phyloP scores from a whole-genome alignment of 345 rosid species.

The Murraya paniculata region DNA sequence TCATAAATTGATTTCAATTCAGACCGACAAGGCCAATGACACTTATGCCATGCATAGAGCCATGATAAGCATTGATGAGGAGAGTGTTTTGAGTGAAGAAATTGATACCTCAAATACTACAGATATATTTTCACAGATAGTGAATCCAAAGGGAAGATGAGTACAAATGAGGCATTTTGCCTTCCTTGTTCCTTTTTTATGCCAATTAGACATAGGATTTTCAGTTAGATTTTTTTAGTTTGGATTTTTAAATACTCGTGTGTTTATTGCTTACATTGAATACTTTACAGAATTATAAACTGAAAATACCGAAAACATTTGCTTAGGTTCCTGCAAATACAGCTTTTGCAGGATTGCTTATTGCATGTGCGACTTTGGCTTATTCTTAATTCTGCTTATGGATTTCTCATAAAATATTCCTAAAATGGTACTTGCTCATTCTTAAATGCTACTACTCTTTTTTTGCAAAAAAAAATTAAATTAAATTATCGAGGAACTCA shows the following conservation, averaged over 20 bases:
- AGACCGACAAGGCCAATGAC: conserved; percentile 1
- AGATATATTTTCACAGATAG: conserved; percentile 33
- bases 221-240: not conserved
- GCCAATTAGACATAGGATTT: not conserved
- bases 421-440: not conserved
- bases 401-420: not conserved
- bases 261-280: not conserved
- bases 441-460: not conserved
- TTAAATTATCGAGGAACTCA: not conserved
- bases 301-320: not conserved
- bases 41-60: conserved; percentile 12
- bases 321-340: not conserved
- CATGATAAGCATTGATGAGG: conserved; percentile 22
- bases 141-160: conserved; percentile 45
- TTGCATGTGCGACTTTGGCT: not conserved
- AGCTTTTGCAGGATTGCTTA: not conserved
- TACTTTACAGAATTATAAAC: not conserved
- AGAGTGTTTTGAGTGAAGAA: conserved; percentile 8
- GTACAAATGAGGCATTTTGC: not conserved
- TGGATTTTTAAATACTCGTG: not conserved
- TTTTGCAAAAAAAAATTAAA: too few species aligned
- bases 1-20: conserved; percentile 5
- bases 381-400: not conserved
- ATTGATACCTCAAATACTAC: conserved; percentile 7
- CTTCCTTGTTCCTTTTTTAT: not conserved